Conservation (phyloP, 1,284 basidiomycete genomes). For the Chalciporus sp. region DNA sequence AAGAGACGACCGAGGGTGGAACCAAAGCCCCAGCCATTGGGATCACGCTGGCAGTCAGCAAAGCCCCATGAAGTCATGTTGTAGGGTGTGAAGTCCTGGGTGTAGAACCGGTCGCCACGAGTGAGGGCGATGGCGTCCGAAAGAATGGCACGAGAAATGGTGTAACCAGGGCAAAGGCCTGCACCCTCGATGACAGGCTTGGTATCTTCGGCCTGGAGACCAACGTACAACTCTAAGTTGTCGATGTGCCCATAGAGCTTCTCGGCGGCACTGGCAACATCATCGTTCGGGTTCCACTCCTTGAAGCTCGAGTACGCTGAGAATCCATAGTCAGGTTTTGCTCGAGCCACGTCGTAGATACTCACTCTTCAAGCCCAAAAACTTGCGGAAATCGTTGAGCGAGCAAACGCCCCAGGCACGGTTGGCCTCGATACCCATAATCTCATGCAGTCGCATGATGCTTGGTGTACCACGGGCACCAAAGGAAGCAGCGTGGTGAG, state of each 20-base stretch:
- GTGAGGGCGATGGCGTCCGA: slow-evolving; percentile 87
- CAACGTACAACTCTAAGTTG: slow-evolving; percentile 81
- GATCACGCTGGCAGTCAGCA: slow-evolving; percentile 73
- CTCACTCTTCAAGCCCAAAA: slow-evolving; percentile 74
- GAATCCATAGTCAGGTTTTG: neutral
- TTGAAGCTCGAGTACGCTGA: slow-evolving; percentile 64
- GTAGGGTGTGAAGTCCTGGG: slow-evolving; percentile 78
- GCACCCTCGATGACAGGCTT: slow-evolving; percentile 79
- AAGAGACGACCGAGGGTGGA: slow-evolving; percentile 76
- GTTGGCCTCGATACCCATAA: slow-evolving; percentile 81
- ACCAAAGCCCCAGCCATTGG: slow-evolving; percentile 68
- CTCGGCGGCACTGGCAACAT: slow-evolving; percentile 73
- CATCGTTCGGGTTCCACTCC: slow-evolving; percentile 83
- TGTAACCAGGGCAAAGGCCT: slow-evolving; percentile 83
- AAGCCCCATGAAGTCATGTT: slow-evolving; percentile 86
- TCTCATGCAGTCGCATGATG: slow-evolving; percentile 75
- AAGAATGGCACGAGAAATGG: slow-evolving; percentile 85
- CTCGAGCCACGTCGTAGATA: neutral
- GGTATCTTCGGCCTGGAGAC: slow-evolving; percentile 69
- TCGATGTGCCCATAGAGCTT: slow-evolving; percentile 78
- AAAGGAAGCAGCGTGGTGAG: slow-evolving; percentile 77
- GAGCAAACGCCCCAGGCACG: slow-evolving; percentile 83
- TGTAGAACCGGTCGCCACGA: slow-evolving; percentile 83
- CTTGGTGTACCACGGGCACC: slow-evolving; percentile 76
- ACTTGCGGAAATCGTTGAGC: slow-evolving; percentile 85